A percentile compares a stretch with the other conserved stretches of the same genome.
Conservation (phyloP, 2,329 filamentous ascomycete genomes). For the Botryotinia narcissicola region DNA sequence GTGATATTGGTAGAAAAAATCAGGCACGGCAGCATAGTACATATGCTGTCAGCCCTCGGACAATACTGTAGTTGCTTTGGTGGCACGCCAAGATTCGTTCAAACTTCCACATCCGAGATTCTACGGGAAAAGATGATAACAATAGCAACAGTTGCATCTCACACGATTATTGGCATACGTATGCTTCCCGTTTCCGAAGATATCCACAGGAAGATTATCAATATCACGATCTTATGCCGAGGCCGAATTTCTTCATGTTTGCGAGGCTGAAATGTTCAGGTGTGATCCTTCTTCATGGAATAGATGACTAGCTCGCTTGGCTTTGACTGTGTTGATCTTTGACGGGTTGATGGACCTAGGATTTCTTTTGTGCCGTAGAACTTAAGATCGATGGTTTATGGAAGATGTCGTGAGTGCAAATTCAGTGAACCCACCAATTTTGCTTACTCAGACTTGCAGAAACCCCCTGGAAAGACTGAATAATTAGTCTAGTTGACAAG, state of each 20-base stretch:
- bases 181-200: constrained; percentile 4
- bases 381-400: not conserved
- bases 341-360: not conserved
- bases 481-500: not conserved
- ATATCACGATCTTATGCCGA: constrained; percentile 11
- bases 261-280: constrained; percentile 14
- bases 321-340: not conserved
- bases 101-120: not conserved
- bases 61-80: constrained; percentile 14
- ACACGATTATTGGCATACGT: constrained; percentile 8
- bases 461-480: not conserved
- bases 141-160: constrained; percentile 14
- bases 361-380: not conserved
- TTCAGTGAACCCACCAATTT: not conserved
- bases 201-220: not conserved
- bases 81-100: constrained; percentile 7
- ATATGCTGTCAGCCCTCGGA: constrained; percentile 20
- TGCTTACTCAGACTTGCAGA: not conserved
- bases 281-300: constrained; percentile 10
- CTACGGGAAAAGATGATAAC: constrained; percentile 16
- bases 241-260: not conserved
- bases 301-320: not conserved
- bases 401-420: not conserved
- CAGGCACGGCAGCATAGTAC: constrained; percentile 9
- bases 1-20: not conserved